Evolutionary conservation across 257 asterid genomes (phyloP).

Genomic region (Nicotiana obtusifolia): DNA sequence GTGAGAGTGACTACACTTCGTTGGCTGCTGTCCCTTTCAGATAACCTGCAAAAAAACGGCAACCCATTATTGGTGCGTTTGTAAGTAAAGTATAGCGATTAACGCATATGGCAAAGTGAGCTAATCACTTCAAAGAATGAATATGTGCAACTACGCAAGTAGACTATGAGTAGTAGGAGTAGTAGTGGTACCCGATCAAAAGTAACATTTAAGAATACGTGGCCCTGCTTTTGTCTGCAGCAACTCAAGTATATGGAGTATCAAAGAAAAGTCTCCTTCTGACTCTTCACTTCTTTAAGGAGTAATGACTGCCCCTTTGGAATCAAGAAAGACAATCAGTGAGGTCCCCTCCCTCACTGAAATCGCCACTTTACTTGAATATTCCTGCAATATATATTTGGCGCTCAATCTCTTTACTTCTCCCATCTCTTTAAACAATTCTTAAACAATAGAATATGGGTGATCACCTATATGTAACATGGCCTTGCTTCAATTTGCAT

Average conservation of each 20-base stretch:
- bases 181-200: not conserved
- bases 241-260: not conserved
- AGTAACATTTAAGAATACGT: not conserved
- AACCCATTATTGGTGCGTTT: too few relatives aligned
- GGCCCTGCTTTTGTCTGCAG: not conserved
- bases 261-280: not conserved
- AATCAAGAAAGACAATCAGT: conserved; percentile 26
- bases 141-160: not conserved
- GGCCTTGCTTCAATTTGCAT: not conserved
- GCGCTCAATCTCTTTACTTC: not conserved
- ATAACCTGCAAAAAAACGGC: not conserved
- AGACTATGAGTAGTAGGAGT: not conserved
- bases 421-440: not conserved
- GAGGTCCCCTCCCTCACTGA: conserved; percentile 35
- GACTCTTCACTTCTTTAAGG: conserved; percentile 12
- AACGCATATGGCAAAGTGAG: not conserved
- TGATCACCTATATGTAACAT: not conserved
- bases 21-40: not conserved
- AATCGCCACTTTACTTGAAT: conserved; percentile 32
- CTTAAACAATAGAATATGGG: not conserved
- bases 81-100: too few relatives aligned
- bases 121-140: not conserved
- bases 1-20: not conserved
- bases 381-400: not conserved
- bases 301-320: conserved; percentile 30